These are phyloP conservation scores for Ramicandelaber brevisporus DNA, from an alignment of 192 early-diverging fungal genomes.

Conservation along the genomic window DNA sequence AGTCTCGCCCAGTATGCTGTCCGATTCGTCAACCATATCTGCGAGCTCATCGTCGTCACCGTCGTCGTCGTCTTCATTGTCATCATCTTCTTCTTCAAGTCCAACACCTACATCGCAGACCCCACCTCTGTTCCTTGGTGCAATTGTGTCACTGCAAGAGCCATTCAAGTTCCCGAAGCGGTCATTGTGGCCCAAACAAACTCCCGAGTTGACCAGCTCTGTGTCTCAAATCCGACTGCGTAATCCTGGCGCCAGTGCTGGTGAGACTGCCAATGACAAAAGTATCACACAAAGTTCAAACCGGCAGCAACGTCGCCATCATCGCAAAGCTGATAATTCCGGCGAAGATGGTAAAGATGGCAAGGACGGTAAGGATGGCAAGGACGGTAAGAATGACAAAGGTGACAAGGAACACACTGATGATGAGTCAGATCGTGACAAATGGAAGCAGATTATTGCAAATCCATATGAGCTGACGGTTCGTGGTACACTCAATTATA, in stretches of 20 bases:
- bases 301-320: too few relatives aligned
- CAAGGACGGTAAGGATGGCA: too few relatives aligned
- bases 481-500: conserved; percentile 20
- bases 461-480: conserved; percentile 21
- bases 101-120: too few relatives aligned
- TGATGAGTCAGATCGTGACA: conserved; percentile 11
- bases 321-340: too few relatives aligned
- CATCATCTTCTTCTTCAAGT: too few relatives aligned
- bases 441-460: conserved; percentile 12
- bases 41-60: too few relatives aligned
- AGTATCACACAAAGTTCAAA: too few relatives aligned
- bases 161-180: conserved; percentile 16
- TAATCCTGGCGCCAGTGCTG: conserved; percentile 11
- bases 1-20: neutral
- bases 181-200: conserved; percentile 6
- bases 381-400: too few relatives aligned
- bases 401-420: too few relatives aligned
- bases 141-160: conserved; percentile 15
- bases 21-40: too few relatives aligned
- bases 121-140: conserved; percentile 11
- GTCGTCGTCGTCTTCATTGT: too few relatives aligned
- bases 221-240: conserved; percentile 18
- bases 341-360: conserved; percentile 6
- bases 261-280: too few relatives aligned
- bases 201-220: conserved; percentile 10